Evolutionary conservation across 306 rosid species (phyloP).

Genomic region (Astragalus membranaceus): DNA sequence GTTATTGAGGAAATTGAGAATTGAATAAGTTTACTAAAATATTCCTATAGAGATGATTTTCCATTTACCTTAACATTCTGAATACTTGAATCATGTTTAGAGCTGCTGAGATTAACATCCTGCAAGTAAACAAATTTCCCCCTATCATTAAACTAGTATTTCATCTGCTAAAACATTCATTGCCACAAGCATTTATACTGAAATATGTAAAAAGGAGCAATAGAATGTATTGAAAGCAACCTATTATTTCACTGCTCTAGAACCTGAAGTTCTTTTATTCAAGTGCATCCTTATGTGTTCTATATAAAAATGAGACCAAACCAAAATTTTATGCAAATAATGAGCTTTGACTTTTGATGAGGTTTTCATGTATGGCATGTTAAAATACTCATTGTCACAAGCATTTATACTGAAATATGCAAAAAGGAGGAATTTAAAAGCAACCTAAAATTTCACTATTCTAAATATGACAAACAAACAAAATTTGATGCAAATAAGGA

Average conservation of each 20-base stretch:
- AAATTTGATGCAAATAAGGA: conserved; percentile 9
- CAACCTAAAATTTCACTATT: no score
- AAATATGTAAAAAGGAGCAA: conserved; percentile 6
- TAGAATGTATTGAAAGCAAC: not conserved
- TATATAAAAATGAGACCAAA: no score
- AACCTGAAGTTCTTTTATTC: conserved; percentile 4
- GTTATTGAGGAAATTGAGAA: conserved; percentile 16
- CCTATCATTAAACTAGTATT: conserved; percentile 24
- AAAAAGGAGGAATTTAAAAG: no score
- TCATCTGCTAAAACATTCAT: not conserved
- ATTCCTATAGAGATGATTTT: not conserved
- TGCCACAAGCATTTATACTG: conserved; percentile 11
- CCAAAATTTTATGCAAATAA: no score
- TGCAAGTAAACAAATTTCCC: conserved; percentile 39
- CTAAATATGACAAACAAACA: not conserved
- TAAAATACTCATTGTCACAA: no score
- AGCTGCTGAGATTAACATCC: conserved; percentile 83
- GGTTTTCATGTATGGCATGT: no score
- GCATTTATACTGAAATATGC: no score
- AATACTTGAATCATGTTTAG: conserved; percentile 33
- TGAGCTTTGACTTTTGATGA: no score
- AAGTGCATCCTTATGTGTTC: not conserved
- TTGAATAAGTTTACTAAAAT: conserved; percentile 4
- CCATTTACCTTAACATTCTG: conserved; percentile 51
- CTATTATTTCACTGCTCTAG: not conserved